phyloP scores from a whole-genome alignment of 305 asterid species.

The Fraxinus xanthoxyloides region DNA sequence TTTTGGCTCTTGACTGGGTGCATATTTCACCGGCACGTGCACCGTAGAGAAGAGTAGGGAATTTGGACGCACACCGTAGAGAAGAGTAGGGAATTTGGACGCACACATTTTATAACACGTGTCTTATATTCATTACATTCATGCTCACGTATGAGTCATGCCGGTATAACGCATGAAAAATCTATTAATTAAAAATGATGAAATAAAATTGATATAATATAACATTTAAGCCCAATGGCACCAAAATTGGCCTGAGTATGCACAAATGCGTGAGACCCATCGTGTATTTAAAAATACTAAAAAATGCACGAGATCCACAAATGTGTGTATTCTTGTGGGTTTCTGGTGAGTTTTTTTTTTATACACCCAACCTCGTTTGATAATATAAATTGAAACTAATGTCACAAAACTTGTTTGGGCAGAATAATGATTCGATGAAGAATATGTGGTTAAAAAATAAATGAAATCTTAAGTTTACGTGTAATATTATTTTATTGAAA shows the following conservation, averaged over 20 bases:
- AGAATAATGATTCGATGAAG: not conserved
- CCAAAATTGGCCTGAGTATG: too few relatives aligned
- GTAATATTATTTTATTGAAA: too few relatives aligned
- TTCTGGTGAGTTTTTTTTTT: too few relatives aligned
- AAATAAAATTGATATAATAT: not conserved
- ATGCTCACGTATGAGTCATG: not conserved
- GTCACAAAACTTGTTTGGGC: not conserved
- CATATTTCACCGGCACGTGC: not conserved
- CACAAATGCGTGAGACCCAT: too few relatives aligned
- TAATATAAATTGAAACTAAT: too few relatives aligned
- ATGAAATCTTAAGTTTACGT: rapidly evolving
- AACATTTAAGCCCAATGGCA: too few relatives aligned
- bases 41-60: not conserved
- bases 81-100: not conserved
- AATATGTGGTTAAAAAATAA: not conserved
- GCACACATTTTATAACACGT: not conserved
- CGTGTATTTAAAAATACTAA: too few relatives aligned
- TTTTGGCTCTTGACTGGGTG: not conserved
- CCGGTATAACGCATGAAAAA: not conserved
- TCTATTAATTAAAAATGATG: not conserved
- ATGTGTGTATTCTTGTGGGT: too few relatives aligned
- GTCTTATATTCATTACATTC: not conserved
- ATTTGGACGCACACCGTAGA: not conserved
- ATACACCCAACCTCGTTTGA: too few relatives aligned
- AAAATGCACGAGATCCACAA: too few relatives aligned